Evolutionary conservation across 768 basidiomycete genomes (phyloP).

Genomic region (Psilocybe tampanensis): DNA sequence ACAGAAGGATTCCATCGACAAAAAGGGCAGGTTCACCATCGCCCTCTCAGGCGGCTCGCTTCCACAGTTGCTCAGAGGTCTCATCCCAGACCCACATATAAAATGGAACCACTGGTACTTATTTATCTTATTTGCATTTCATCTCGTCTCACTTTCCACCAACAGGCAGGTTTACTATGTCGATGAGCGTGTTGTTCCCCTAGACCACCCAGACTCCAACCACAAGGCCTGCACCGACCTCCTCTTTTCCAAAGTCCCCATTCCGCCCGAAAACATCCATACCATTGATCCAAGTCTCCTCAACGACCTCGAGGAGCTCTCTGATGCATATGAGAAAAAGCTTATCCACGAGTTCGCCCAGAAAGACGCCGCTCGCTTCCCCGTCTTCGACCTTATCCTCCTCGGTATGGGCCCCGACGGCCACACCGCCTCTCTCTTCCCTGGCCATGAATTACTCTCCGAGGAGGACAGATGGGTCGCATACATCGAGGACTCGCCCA

Average conservation of each 20-base stretch:
- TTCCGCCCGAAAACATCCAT: constrained; percentile 79
- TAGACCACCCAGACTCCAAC: constrained; percentile 93
- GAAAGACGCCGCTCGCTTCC: constrained; percentile 93
- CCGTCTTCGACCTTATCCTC: constrained; percentile 95
- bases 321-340: constrained; percentile 78
- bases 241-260: constrained; percentile 83
- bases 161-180: constrained; percentile 96
- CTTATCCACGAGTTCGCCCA: constrained; percentile 92
- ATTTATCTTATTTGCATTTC: not conserved
- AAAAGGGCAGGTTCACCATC: constrained; percentile 88
- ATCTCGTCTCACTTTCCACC: not conserved
- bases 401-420: constrained; percentile 97
- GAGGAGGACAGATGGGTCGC: constrained; percentile 96
- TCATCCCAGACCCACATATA: constrained; percentile 63
- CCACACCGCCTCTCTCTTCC: constrained; percentile 98
- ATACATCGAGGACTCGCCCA: constrained; percentile 89
- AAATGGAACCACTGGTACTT: constrained; percentile 95
- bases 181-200: constrained; percentile 93
- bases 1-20: constrained; percentile 87
- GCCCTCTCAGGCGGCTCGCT: constrained; percentile 94
- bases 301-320: constrained; percentile 77
- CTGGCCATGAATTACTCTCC: constrained; percentile 80
- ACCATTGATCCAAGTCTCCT: constrained; percentile 71
- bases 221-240: constrained; percentile 72
- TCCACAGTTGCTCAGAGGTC: constrained; percentile 76